Percentiles rank a stretch among this genome's conserved stretches.
These are phyloP conservation scores for Cercospora janseana DNA, from an alignment of 2,329 filamentous ascomycete genomes.

Conservation along the genomic window DNA sequence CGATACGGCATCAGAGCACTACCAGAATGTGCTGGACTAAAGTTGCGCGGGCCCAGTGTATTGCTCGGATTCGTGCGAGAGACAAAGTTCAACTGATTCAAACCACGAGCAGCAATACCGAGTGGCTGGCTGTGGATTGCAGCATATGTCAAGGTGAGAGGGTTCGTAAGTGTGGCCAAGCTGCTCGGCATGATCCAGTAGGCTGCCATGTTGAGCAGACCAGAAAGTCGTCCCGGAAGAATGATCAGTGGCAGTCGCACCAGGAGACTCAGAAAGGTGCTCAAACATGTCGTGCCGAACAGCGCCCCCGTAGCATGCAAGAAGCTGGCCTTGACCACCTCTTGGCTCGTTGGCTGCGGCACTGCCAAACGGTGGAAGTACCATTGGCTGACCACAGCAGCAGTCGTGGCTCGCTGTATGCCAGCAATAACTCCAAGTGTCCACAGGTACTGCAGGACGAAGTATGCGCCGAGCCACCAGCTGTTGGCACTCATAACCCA, in stretches of 20 bases:
- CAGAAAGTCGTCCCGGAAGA: conserved; percentile 72
- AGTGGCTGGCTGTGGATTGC: conserved; percentile 90
- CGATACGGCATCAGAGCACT: conserved; percentile 65
- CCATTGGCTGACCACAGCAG: conserved; percentile 96
- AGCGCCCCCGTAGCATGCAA: conserved; percentile 79
- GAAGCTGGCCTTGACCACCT: conserved; percentile 80
- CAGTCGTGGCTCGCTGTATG: conserved; percentile 85
- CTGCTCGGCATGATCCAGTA: conserved; percentile 82
- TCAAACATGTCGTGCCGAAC: conserved; percentile 88
- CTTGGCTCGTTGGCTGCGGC: conserved; percentile 71
- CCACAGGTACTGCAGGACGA: conserved; percentile 94
- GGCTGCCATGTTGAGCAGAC: conserved; percentile 66
- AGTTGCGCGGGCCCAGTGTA: conserved; percentile 48
- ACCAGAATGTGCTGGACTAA: conserved; percentile 30
- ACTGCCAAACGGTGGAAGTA: conserved; percentile 91
- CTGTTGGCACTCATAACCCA: conserved; percentile 85
- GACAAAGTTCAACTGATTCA: conserved; percentile 80
- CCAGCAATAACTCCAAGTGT: conserved; percentile 83
- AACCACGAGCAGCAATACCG: conserved; percentile 69
- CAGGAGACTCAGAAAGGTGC: conserved; percentile 74
- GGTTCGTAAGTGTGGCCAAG: conserved; percentile 82
- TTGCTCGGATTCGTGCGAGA: conserved; percentile 71
- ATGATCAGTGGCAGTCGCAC: conserved; percentile 82
- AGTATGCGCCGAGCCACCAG: conserved; percentile 93
- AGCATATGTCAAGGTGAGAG: conserved; percentile 85